Evolutionary conservation across 495 filamentous ascomycete genomes (phyloP).

Genomic region (Daldinia caldariorum): DNA sequence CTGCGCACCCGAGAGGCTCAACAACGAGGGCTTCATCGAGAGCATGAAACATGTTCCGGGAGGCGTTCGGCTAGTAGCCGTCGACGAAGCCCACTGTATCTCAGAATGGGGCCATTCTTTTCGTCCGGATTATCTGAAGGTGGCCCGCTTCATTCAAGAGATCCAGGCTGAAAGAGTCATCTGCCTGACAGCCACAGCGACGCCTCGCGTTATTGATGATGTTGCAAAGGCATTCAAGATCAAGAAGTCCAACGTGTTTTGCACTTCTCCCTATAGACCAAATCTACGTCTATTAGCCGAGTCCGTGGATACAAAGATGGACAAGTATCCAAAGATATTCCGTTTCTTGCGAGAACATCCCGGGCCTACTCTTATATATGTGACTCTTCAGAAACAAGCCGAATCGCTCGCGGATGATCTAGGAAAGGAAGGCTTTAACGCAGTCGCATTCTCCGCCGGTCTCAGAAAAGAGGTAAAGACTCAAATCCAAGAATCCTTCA

Average conservation of each 20-base stretch:
- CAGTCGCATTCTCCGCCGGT: constrained; percentile 63
- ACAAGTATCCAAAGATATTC: constrained; percentile 57
- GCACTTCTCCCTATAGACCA: constrained; percentile 65
- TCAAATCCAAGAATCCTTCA: constrained; percentile 62
- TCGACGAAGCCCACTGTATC: constrained; percentile 70
- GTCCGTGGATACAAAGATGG: constrained; percentile 49
- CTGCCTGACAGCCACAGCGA: constrained; percentile 68
- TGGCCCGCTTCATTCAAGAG: constrained; percentile 66
- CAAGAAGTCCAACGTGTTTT: constrained; percentile 57
- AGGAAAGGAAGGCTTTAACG: constrained; percentile 49
- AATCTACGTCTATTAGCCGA: constrained; percentile 64
- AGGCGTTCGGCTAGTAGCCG: constrained; percentile 65
- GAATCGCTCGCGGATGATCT: constrained; percentile 56
- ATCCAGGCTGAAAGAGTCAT: constrained; percentile 65
- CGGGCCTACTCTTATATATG: constrained; percentile 67
- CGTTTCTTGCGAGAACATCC: constrained; percentile 58
- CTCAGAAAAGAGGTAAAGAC: constrained; percentile 55
- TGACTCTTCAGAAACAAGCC: constrained; percentile 63
- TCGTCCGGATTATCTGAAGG: constrained; percentile 67
- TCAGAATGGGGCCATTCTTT: constrained; percentile 71
- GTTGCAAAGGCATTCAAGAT: constrained; percentile 64
- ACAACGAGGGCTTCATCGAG: constrained; percentile 67
- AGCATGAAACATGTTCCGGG: constrained; percentile 60
- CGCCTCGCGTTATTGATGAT: constrained; percentile 63
- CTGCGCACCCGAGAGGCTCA: constrained; percentile 67